Conservation (phyloP, 2,329 filamentous ascomycete species). For the Neopestalotiopsis sp. region DNA sequence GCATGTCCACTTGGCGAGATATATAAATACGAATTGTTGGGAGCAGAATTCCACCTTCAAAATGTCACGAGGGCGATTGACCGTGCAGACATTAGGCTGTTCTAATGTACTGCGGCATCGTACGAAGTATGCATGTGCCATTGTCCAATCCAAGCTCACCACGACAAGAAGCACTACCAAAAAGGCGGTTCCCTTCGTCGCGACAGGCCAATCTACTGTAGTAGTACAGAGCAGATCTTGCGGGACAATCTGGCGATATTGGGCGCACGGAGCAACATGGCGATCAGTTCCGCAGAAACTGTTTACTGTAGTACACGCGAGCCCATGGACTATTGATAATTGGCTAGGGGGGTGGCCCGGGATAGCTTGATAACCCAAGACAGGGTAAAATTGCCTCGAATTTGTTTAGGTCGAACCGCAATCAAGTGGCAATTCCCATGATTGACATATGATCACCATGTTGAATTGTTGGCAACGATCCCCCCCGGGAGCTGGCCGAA, state of each 20-base stretch:
- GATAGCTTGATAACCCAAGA: neutral
- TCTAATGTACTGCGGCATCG: too few species aligned
- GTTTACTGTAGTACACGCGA: neutral
- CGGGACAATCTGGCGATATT: neutral
- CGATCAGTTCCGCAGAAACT: neutral
- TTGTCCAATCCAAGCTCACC: too few species aligned
- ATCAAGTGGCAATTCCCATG: neutral
- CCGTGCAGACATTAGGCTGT: too few species aligned
- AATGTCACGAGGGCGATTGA: too few species aligned
- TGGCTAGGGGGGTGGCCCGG: neutral
- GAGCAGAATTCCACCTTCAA: too few species aligned
- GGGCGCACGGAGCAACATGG: constrained; percentile 8
- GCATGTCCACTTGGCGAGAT: too few species aligned
- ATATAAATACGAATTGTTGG: too few species aligned
- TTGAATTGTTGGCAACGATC: neutral
- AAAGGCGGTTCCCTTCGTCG: neutral
- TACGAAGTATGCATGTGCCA: too few species aligned
- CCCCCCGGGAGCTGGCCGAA: neutral
- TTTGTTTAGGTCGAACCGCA: neutral
- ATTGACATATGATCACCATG: constrained; percentile 8
- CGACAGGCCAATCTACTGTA: neutral
- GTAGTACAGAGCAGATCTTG: neutral
- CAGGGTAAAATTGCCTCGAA: neutral
- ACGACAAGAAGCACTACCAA: neutral
- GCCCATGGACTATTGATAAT: neutral